phyloP scores from a whole-genome alignment of 176 grass and related monocot genomes.

The Oryza officinalis region DNA sequence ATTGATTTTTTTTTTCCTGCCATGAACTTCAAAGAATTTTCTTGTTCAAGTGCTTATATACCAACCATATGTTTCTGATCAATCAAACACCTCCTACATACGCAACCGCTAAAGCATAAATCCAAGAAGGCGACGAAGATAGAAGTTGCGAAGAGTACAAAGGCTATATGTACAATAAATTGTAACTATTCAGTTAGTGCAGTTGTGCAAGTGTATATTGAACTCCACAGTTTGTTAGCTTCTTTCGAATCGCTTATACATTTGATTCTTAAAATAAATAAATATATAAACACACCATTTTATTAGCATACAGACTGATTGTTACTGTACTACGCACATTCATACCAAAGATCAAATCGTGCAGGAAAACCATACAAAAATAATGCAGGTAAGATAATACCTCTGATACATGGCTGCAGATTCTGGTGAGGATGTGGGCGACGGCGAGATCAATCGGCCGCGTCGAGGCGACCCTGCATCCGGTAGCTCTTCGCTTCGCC shows the following conservation, averaged over 20 bases:
- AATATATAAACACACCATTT: background rate
- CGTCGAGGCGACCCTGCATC: too few relatives aligned
- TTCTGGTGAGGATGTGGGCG: too few relatives aligned
- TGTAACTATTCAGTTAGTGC: constrained; percentile 5
- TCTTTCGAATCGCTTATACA: background rate
- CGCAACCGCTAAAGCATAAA: background rate
- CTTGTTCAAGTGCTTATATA: background rate
- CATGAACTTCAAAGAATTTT: background rate
- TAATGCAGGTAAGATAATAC: background rate
- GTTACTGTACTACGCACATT: background rate
- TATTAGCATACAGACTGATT: background rate
- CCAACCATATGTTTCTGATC: background rate
- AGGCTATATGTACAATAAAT: constrained; percentile 25
- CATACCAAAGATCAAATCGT: background rate
- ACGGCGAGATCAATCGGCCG: too few relatives aligned
- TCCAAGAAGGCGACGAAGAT: background rate
- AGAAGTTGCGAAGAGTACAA: background rate
- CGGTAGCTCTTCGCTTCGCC: too few relatives aligned
- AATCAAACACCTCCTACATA: background rate
- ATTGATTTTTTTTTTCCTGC: background rate
- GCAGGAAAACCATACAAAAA: background rate
- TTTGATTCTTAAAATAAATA: background rate
- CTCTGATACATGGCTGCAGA: too few relatives aligned
- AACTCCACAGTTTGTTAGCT: background rate
- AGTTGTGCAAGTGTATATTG: constrained; percentile 16